phyloP scores from a whole-genome alignment of 179 eudicot genomes.

The Corrigiola litoralis region DNA sequence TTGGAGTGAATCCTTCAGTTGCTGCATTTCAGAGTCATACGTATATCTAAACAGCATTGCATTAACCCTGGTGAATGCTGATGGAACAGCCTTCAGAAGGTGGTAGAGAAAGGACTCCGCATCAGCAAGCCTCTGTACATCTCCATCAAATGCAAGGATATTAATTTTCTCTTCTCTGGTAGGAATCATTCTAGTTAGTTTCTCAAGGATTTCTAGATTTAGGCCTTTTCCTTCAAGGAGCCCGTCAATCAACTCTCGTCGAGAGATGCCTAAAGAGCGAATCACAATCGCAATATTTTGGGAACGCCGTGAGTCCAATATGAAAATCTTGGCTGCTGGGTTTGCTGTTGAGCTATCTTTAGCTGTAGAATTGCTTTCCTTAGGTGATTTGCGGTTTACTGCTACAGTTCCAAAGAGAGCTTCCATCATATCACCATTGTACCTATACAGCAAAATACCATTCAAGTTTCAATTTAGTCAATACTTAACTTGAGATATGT shows the following conservation, averaged over 20 bases:
- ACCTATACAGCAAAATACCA: constrained; percentile 28
- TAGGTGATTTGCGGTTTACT: constrained; percentile 51
- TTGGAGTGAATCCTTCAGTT: constrained; percentile 42
- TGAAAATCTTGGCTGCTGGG: constrained; percentile 51
- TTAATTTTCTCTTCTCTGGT: constrained; percentile 52
- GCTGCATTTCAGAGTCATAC: constrained; percentile 49
- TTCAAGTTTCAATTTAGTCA: background rate
- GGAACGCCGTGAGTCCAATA: constrained; percentile 68
- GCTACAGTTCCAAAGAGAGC: constrained; percentile 83
- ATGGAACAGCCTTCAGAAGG: constrained; percentile 65
- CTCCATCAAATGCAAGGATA: constrained; percentile 59
- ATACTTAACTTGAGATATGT: background rate
- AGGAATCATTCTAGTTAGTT: constrained; percentile 61
- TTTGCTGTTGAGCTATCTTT: constrained; percentile 26
- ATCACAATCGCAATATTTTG: constrained; percentile 80
- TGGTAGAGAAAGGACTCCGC: constrained; percentile 81
- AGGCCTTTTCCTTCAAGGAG: constrained; percentile 62
- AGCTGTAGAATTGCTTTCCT: constrained; percentile 10
- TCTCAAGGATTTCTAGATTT: constrained; percentile 60
- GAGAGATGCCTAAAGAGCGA: constrained; percentile 54
- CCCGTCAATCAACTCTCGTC: constrained; percentile 50
- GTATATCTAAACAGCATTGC: constrained; percentile 66
- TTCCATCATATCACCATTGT: constrained; percentile 90
- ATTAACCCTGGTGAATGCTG: constrained; percentile 59
- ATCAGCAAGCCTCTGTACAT: constrained; percentile 62